Percentiles rank a stretch among this genome's conserved stretches.
phyloP scores from a whole-genome alignment of 495 filamentous ascomycete genomes.

The Glarea lozoyensis region DNA sequence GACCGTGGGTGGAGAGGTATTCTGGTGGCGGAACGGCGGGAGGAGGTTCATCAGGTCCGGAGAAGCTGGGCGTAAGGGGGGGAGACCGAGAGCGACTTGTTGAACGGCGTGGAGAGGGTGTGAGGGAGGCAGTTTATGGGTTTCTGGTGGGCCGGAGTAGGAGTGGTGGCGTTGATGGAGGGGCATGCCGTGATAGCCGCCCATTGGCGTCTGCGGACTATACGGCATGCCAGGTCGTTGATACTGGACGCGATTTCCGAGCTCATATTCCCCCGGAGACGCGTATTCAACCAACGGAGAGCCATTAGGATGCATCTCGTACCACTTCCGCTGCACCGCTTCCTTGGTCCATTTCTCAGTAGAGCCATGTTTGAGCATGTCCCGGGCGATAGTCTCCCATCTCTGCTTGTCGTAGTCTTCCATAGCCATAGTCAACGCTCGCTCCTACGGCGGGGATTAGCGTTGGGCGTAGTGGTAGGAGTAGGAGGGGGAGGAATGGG shows the following conservation, averaged over 20 bases:
- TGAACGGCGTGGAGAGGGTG: neutral
- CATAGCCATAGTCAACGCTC: slow-evolving; percentile 1
- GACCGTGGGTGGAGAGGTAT: neutral
- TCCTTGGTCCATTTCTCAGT: slow-evolving; percentile 8
- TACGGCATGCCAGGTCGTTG: neutral
- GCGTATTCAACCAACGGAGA: neutral
- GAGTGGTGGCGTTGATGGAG: no score
- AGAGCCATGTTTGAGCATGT: slow-evolving; percentile 11
- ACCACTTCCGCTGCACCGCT: slow-evolving; percentile 7
- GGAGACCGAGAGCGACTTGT: neutral
- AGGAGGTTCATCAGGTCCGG: neutral
- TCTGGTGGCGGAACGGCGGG: neutral
- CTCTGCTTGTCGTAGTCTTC: slow-evolving; percentile 4
- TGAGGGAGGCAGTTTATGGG: neutral
- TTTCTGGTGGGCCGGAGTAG: neutral
- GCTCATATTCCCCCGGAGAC: neutral
- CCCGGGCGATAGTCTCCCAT: slow-evolving; percentile 6
- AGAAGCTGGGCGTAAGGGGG: neutral
- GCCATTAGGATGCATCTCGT: slow-evolving; percentile 6
- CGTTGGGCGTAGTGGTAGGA: neutral
- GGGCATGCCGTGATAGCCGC: neutral
- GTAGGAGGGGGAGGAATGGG: neutral
- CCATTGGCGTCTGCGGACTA: no score
- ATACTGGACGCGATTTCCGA: neutral
- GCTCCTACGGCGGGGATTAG: slow-evolving; percentile 1